Conservation (phyloP, 2,329 filamentous ascomycete genomes). For the Botrytis deweyae region DNA sequence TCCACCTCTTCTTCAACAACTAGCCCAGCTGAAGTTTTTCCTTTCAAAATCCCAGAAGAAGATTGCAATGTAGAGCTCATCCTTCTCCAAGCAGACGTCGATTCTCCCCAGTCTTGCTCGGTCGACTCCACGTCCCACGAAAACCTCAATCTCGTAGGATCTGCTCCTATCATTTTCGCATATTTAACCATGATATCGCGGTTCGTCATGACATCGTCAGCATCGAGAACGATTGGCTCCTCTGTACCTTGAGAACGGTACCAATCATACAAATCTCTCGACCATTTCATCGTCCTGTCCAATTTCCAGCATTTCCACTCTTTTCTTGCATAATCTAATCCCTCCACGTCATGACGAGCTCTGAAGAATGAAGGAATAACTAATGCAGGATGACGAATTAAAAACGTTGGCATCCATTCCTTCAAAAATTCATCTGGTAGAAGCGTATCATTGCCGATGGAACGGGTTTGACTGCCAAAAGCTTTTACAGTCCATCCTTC, state of each 20-base stretch:
- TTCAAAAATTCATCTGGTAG: neutral
- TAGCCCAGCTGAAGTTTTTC: neutral
- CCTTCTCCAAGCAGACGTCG: neutral
- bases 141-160: neutral
- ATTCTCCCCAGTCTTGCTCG: neutral
- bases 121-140: neutral
- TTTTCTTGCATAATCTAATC: neutral
- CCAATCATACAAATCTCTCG: neutral
- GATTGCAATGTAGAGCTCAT: neutral
- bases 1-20: neutral
- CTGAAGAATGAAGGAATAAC: neutral
- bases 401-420: neutral
- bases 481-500: neutral
- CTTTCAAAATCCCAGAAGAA: neutral
- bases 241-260: neutral
- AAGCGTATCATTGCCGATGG: neutral
- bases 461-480: neutral
- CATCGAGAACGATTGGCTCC: neutral
- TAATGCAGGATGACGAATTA: neutral
- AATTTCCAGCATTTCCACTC: neutral
- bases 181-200: neutral
- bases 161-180: neutral
- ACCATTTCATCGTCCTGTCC: too few relatives aligned
- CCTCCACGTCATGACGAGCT: neutral
- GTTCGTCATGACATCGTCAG: neutral